Base-by-base conservation (phyloP, 768 basidiomycete species). In the Cystoderma amianthinum region DNA sequence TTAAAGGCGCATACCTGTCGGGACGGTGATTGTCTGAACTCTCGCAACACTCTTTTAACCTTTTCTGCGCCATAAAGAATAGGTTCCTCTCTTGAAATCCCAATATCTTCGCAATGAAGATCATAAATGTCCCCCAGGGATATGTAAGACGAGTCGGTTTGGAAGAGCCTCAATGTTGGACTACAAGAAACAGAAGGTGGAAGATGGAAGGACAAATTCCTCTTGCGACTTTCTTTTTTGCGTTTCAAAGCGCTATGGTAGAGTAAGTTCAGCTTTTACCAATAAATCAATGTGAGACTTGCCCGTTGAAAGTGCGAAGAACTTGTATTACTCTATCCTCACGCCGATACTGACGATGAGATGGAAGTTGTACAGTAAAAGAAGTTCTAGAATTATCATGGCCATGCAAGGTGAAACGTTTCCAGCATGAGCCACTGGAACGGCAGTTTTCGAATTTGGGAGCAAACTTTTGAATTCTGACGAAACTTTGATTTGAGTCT, bases 291-390 rank as follows among this genome's bases (percentile, higher is more conserved):
- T 12, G 13, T 12, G 23, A 15, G 10, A 56, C 78, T 32, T 47
- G 94, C 93, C 82, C 80, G 54, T 96, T 97, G 63, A 98, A 88
- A 41, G 85, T 88, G n/a, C 96, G 80, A 65, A 95, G 86, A 15
- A 96, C 64, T 53, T 97, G 92, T 60, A 86, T 85, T 33, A 95
- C 80, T 38, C 89, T 72, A 53, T 99, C 95, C 64, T 99, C 95
- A 22, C 96, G 76, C 18, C 96, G 82, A 50, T 82, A 84, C 50
- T 88, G 85, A 15, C 92, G 74, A 39, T 81, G 79, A 23, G 85
- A 80, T 7, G 94, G 93, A 37, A 88, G 69, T 57, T 99, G 96
- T 3, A 95, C 89, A 22, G 84, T 80, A 61, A 98, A 99, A 1
- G 88, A 81, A 22, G 87, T 88, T 38, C 65, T 76, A n/a, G 89